phyloP scores from a whole-genome alignment of 352 stramenopile genomes.

The Phytopythium mirpurense region DNA sequence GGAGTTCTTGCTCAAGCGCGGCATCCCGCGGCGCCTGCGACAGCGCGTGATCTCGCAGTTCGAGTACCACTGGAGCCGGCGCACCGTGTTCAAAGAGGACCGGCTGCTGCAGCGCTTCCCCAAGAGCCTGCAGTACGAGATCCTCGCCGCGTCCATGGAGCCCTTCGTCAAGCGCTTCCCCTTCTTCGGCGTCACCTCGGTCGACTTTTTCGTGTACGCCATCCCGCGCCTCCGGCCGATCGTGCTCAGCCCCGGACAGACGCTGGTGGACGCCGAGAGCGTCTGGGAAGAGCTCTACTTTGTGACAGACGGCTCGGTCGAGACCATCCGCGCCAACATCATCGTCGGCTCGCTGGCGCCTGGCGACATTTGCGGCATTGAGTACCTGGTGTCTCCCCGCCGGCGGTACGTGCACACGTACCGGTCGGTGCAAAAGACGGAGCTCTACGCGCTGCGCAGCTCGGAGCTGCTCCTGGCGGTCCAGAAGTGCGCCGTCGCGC shows the following conservation, averaged over 20 bases:
- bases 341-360: conserved; percentile 50
- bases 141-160: conserved; percentile 72
- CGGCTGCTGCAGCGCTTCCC: conserved; percentile 59
- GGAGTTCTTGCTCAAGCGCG: conserved; percentile 67
- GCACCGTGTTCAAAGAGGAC: conserved; percentile 74
- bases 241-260: conserved; percentile 47
- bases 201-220: conserved; percentile 72
- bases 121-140: conserved; percentile 71
- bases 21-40: conserved; percentile 54
- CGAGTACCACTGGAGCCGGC: conserved; percentile 72
- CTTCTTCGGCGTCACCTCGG: conserved; percentile 67
- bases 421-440: conserved; percentile 51
- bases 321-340: conserved; percentile 52
- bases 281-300: conserved; percentile 84
- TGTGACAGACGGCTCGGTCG: conserved; percentile 45
- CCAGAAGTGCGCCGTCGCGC: conserved; percentile 52
- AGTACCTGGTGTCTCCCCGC: conserved; percentile 53
- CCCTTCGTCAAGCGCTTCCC: conserved; percentile 70
- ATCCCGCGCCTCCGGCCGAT: conserved; percentile 60
- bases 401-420: conserved; percentile 67
- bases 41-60: conserved; percentile 76
- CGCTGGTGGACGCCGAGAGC: conserved; percentile 68
- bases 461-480: conserved; percentile 49
- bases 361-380: conserved; percentile 73
- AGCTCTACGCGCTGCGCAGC: conserved; percentile 67